Evolutionary conservation across 768 basidiomycete species (phyloP), one percentile per base, ranked within the genome.

Genomic region (Punctularia strigosozonata): DNA sequence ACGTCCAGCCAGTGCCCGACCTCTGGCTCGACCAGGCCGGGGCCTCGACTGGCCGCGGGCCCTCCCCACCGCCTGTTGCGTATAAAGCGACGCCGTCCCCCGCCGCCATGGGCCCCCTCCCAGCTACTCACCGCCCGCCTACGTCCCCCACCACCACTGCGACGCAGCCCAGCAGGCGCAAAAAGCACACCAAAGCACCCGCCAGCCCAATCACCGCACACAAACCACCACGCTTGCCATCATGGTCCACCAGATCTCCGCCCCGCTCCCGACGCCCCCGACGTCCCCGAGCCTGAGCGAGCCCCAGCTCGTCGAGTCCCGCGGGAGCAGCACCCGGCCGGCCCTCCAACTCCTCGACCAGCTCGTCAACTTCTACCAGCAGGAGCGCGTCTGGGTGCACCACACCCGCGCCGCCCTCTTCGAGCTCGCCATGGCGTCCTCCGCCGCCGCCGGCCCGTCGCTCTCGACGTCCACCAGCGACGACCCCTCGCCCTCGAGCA

Each of bases 341-440:
- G 73, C 79, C n/a, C 60, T 70, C 32, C 59, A 65, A 46, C 68
- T 77, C 46, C 73, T 82, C 50, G 73, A 80, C 48, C 69, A 71
- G 20, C 73, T 84, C 37, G 65, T 76, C 30, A 61, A 68, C 5
- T 81, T 77, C 48, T 84, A 83, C 54, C 73, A 79, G 51, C 69
- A 74, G 45, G 77, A 82, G 57, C 74, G 74, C 26, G 73, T 70
- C 61, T 83, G 80, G 78, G 70, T 81, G 5, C 73, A 76, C 45
- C 74, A 74, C 40, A 76, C 75, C 35, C 74, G 77, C 28, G 72
- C 71, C 14, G 62, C 65, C 36, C 68, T 81, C 46, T 73, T 77
- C 55, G 61, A 68, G 51, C n/a, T 15, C 13, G 24, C 37, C 14
- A 26, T 17, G 17, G 43, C 44, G 22, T 39, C 51, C 19, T 37